Evolutionary conservation across 140 eudicot species (phyloP).

Genomic region (Bidens hawaiensis): DNA sequence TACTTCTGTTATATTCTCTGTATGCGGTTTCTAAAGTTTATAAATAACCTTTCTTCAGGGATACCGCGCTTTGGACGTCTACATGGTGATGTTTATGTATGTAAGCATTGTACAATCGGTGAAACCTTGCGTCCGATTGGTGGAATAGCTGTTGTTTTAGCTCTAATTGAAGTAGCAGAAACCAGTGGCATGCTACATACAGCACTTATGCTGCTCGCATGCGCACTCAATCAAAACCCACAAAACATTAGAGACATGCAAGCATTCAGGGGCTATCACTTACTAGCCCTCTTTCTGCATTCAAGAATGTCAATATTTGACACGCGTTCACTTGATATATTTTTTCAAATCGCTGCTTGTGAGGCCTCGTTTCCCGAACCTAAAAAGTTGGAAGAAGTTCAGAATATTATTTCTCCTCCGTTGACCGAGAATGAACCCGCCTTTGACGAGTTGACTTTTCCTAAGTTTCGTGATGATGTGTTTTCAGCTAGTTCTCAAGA

Average conservation of each 20-base stretch:
- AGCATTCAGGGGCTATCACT: conserved; percentile 86
- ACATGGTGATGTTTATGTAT: conserved; percentile 82
- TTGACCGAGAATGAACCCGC: conserved; percentile 35
- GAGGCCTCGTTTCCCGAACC: conserved; percentile 96
- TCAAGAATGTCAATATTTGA: conserved; percentile 88
- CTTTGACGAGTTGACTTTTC: conserved; percentile 68
- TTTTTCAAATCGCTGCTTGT: conserved; percentile 95
- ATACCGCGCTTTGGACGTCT: conserved; percentile 99
- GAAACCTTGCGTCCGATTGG: conserved; percentile 87
- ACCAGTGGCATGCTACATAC: conserved; percentile 92
- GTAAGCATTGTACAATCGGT: conserved; percentile 91
- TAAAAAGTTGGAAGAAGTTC: conserved; percentile 43
- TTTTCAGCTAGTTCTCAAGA: conserved; percentile 82
- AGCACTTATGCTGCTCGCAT: conserved; percentile 83
- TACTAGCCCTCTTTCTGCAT: conserved; percentile 83
- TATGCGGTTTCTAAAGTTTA: not conserved
- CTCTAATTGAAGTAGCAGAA: conserved; percentile 98
- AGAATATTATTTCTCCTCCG: conserved; percentile 42
- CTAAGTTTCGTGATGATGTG: conserved; percentile 73
- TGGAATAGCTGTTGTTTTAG: conserved; percentile 92
- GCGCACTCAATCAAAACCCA: conserved; percentile 97
- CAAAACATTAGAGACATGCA: conserved; percentile 95
- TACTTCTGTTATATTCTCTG: too few species aligned
- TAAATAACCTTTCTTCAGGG: conserved; percentile 36
- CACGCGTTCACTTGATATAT: conserved; percentile 91